These are phyloP conservation scores for Tetrahymena elliotti DNA, from an alignment of 73 alveolate genomes.

Conservation along the genomic window DNA sequence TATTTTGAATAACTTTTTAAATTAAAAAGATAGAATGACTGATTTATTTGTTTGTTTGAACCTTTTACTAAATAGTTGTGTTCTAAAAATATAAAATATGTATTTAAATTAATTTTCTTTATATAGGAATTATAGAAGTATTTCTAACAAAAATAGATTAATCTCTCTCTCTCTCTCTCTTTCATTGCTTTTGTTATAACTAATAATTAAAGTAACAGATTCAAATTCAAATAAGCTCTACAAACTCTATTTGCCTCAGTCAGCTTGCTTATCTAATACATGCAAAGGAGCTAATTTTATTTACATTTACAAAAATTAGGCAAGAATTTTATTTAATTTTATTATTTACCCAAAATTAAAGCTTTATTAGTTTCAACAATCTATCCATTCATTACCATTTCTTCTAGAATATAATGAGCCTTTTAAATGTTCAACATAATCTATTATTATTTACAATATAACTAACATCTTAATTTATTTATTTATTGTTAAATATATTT, in stretches of 20 bases:
- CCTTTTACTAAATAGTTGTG: neutral
- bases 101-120: too few species aligned
- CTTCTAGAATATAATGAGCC: slow-evolving; percentile 96
- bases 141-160: neutral
- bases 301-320: neutral
- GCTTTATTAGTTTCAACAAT: slow-evolving; percentile 93
- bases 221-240: too few species aligned
- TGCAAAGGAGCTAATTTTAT: slow-evolving; percentile 26
- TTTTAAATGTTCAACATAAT: slow-evolving; percentile 95
- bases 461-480: neutral
- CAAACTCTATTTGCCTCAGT: too few species aligned
- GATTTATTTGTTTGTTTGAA: too few species aligned
- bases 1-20: too few species aligned
- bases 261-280: slow-evolving; percentile 24
- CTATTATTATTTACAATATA: slow-evolving; percentile 35
- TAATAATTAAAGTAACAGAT: too few species aligned
- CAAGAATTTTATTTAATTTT: neutral
- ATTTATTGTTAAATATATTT: neutral
- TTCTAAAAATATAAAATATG: too few species aligned
- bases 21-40: too few species aligned
- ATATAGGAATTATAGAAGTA: too few species aligned
- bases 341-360: slow-evolving; percentile 56
- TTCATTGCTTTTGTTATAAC: too few species aligned
- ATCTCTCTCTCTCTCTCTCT: too few species aligned
- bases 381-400: slow-evolving; percentile 93